phyloP scores from a whole-genome alignment of 192 early-diverging fungal species.

The Entophlyctis luteolus region DNA sequence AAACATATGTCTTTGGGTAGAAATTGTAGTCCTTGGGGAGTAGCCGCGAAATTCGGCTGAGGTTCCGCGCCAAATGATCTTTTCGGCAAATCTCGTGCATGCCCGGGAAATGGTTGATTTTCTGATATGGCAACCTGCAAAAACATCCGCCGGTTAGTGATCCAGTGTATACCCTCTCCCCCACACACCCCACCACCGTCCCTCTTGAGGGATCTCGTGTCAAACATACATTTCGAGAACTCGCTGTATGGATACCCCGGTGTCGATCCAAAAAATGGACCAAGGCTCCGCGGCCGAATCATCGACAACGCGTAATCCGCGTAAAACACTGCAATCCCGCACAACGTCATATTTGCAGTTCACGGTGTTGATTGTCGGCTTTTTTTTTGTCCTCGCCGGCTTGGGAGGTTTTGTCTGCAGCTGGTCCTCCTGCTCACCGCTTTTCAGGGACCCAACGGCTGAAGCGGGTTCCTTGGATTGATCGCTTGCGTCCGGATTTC shows the following conservation, averaged over 20 bases:
- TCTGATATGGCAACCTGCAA: constrained; percentile 48
- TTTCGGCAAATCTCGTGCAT: constrained; percentile 65
- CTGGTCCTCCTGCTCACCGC: no score
- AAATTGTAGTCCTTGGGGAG: constrained; percentile 58
- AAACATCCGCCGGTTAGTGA: no score
- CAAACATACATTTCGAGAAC: constrained; percentile 47
- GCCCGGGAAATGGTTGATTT: constrained; percentile 62
- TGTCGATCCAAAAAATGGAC: constrained; percentile 55
- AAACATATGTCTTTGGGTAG: constrained; percentile 53
- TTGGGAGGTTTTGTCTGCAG: neutral
- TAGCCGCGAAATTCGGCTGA: constrained; percentile 38
- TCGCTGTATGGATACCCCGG: constrained; percentile 52
- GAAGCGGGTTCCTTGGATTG: neutral
- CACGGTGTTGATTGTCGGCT: constrained; percentile 27
- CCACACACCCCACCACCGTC: no score
- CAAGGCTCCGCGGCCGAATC: constrained; percentile 35
- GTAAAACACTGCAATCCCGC: constrained; percentile 23
- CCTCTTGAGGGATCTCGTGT: neutral
- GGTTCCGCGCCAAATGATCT: constrained; percentile 54
- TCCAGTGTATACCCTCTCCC: neutral
- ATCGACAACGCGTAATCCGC: constrained; percentile 40
- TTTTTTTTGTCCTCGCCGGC: constrained; percentile 3
- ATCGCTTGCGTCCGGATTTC: neutral
- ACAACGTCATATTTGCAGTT: constrained; percentile 56
- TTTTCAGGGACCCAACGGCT: no score